Evolutionary conservation across 495 filamentous ascomycete genomes (phyloP), one percentile per base, ranked within the genome.

Genomic region (Penicillium soppii): DNA sequence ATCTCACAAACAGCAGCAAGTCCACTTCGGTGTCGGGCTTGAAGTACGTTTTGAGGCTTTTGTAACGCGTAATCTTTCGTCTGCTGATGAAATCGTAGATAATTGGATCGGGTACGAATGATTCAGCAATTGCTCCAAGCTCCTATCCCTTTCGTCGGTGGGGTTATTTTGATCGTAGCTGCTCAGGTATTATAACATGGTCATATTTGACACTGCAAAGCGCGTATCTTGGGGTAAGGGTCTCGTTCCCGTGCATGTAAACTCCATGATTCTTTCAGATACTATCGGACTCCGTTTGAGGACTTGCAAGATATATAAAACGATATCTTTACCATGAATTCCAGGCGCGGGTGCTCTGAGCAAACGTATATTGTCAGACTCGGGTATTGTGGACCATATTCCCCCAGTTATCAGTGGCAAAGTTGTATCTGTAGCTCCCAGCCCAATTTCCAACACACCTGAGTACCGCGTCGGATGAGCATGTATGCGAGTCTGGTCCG

Each of bases 181-280:
- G n/a, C n/a, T n/a, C n/a, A n/a, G n/a, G n/a, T n/a, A n/a, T n/a
- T n/a, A 22, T 58, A 73, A 71, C 13, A 73, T 74, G 4, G 66
- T 70, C 76, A 79, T 79, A 35, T 79, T 79, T 8, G 61, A 61
- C 36, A 77, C 73, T 1, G 74, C 73, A 53, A 79, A 79, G 8
- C 76, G 61, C 0, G 71, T 70, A 63, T 79, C 74, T 15, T 54
- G 63, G 5, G 68, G 69, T 7, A 77, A 47, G 44, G 67, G 50
- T 21, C 53, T 46, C 7, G 67, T 26, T 1, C 71, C 71, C 0
- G 69, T 65, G 0, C 73, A 73, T 15, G 65, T 69, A 37, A 68
- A 79, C 58, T 79, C 75, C 0, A 79, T 74, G 0, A 73, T 62
- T n/a, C 72, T 58, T 5, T 79, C 66, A 0, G 68, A 56, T 1